These are phyloP conservation scores for Moniliophthora roreri DNA, from an alignment of 1,284 basidiomycete species.

Conservation along the genomic window DNA sequence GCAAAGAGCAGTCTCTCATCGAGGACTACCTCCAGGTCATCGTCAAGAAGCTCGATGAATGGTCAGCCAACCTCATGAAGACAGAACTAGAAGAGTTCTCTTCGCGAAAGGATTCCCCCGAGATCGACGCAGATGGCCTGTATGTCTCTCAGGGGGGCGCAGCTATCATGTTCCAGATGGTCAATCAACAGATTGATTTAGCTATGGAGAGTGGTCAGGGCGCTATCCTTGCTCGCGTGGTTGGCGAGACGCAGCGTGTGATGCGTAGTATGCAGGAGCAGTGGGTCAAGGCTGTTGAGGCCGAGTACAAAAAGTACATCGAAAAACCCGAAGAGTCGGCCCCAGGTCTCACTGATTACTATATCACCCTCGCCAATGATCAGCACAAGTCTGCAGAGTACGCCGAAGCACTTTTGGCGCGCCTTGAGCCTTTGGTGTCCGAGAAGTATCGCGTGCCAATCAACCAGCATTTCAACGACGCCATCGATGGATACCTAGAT, in stretches of 20 bases:
- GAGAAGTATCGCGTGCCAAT: constrained; percentile 89
- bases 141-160: constrained; percentile 88
- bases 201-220: constrained; percentile 96
- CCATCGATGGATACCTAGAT: constrained; percentile 97
- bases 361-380: constrained; percentile 98
- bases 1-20: constrained; percentile 90
- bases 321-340: constrained; percentile 90
- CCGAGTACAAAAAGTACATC: constrained; percentile 85
- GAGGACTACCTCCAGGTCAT: constrained; percentile 96
- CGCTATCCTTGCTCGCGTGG: constrained; percentile 87
- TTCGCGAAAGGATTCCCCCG: constrained; percentile 82
- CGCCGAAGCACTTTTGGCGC: constrained; percentile 81
- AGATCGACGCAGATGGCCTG: constrained; percentile 84
- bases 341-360: constrained; percentile 92
- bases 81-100: constrained; percentile 88
- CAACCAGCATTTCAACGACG: constrained; percentile 87
- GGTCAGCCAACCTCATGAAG: constrained; percentile 93
- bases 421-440: constrained; percentile 90
- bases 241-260: constrained; percentile 86
- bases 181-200: constrained; percentile 96
- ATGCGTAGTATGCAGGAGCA: constrained; percentile 90
- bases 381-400: constrained; percentile 97
- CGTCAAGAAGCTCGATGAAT: constrained; percentile 95
- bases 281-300: constrained; percentile 85
- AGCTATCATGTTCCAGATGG: constrained; percentile 96